A percentile compares a stretch with the other conserved stretches of the same genome.
Conservation (phyloP, 768 basidiomycete species). For the Pleurotus ostreatus region DNA sequence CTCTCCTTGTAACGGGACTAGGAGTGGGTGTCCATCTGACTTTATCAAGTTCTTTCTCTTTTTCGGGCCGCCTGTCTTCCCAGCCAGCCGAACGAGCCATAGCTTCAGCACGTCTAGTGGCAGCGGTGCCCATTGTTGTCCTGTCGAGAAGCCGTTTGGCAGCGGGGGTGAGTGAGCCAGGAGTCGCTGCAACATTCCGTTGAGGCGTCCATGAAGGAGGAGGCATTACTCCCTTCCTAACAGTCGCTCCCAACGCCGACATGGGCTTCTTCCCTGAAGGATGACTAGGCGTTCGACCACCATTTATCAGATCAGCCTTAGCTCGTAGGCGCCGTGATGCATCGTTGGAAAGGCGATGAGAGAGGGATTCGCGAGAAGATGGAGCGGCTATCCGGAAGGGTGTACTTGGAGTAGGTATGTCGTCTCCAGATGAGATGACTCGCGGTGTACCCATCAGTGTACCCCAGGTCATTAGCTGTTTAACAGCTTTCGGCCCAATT, state of each 20-base stretch:
- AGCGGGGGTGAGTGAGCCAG: slow-evolving; percentile 84
- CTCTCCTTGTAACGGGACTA: slow-evolving; percentile 29
- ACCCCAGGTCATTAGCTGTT: slow-evolving; percentile 97
- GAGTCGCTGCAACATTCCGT: slow-evolving; percentile 49
- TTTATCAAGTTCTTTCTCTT: slow-evolving; percentile 59
- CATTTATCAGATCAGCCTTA: slow-evolving; percentile 63
- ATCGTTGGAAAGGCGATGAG: slow-evolving; percentile 74
- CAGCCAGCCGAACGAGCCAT: slow-evolving; percentile 58
- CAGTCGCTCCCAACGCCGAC: slow-evolving; percentile 9
- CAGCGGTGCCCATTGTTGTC: slow-evolving; percentile 62
- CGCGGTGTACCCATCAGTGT: slow-evolving; percentile 90
- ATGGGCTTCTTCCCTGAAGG: slow-evolving; percentile 24
- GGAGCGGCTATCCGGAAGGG: slow-evolving; percentile 80
- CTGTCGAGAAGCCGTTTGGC: slow-evolving; percentile 72
- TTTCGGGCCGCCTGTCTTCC: slow-evolving; percentile 40
- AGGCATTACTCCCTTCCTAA: slow-evolving; percentile 59
- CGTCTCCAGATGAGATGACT: slow-evolving; percentile 63
- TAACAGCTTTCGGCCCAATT: slow-evolving; percentile 77
- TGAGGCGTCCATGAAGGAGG: slow-evolving; percentile 81
- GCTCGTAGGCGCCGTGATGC: slow-evolving; percentile 79
- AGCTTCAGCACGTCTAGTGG: slow-evolving; percentile 59
- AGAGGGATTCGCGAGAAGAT: slow-evolving; percentile 76
- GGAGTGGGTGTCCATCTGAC: slow-evolving; percentile 83
- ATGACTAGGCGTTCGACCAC: slow-evolving; percentile 35
- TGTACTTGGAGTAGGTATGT: slow-evolving; percentile 44